Conservation (phyloP, 1,284 basidiomycete genomes). For the Pyrrhoderma lamaoense region DNA sequence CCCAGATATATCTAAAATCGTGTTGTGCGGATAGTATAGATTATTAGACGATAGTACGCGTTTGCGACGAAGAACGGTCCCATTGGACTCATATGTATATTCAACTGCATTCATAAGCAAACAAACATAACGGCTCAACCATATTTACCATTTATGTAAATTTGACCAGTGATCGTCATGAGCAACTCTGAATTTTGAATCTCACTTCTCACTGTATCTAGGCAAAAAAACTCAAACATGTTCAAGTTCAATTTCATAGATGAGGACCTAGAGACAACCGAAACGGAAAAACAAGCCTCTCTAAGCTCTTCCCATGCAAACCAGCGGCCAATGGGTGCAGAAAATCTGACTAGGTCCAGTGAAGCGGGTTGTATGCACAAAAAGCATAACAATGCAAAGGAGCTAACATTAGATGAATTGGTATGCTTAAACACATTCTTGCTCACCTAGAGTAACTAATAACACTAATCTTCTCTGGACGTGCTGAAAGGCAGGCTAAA, state of each 20-base stretch:
- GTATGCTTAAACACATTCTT: conserved; percentile 2
- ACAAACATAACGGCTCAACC: too few species aligned
- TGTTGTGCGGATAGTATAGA: too few species aligned
- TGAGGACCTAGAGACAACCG: conserved; percentile 11
- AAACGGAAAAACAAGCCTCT: not conserved
- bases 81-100: too few species aligned
- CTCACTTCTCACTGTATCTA: too few species aligned
- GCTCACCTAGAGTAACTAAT: not conserved
- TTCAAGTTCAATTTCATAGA: conserved; percentile 23
- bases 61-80: too few species aligned
- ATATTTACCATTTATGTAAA: too few species aligned
- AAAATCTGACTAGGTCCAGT: not conserved
- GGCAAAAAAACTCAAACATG: conserved; percentile 11
- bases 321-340: not conserved
- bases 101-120: too few species aligned
- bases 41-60: too few species aligned
- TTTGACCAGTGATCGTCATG: too few species aligned
- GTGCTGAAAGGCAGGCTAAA: conserved; percentile 15
- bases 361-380: not conserved
- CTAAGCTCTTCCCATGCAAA: not conserved
- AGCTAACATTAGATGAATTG: conserved; percentile 13
- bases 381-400: conserved; percentile 13
- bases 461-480: conserved; percentile 8
- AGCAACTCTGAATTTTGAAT: too few species aligned
- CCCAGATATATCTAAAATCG: too few species aligned